Conservation (phyloP, 108 stramenopile species). For the Cylindrotheca closterium region DNA sequence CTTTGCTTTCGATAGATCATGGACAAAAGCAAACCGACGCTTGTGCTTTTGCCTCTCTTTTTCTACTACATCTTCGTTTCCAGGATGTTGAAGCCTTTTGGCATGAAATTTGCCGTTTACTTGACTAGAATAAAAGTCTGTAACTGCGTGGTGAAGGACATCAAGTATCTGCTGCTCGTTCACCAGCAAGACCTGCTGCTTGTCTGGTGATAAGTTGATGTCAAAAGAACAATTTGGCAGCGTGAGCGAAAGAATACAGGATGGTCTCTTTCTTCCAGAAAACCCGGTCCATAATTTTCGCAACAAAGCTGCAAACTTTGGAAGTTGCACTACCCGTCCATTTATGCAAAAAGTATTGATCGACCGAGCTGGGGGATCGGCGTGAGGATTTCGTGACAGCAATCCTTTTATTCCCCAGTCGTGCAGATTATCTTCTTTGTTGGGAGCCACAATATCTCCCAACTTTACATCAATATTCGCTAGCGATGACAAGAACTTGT, state of each 20-base stretch:
- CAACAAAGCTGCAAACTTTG: constrained; percentile 63
- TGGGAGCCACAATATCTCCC: not conserved
- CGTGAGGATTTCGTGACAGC: constrained; percentile 81
- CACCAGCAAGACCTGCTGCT: constrained; percentile 89
- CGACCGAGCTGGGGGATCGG: not conserved
- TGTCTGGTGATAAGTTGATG: constrained; percentile 96
- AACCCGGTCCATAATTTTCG: constrained; percentile 83
- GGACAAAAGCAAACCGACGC: constrained; percentile 51
- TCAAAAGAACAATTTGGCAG: constrained; percentile 87
- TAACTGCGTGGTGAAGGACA: constrained; percentile 44
- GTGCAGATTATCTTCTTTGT: constrained; percentile 7
- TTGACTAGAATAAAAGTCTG: constrained; percentile 54
- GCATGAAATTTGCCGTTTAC: constrained; percentile 60
- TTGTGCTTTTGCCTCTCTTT: constrained; percentile 32
- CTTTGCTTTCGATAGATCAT: constrained; percentile 38
- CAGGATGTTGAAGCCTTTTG: constrained; percentile 8
- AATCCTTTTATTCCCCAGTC: constrained; percentile 71
- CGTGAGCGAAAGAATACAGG: constrained; percentile 77
- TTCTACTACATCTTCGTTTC: constrained; percentile 11
- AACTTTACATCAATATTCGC: constrained; percentile 19
- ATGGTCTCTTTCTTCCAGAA: constrained; percentile 84
- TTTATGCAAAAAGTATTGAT: constrained; percentile 93
- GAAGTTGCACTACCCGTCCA: constrained; percentile 94
- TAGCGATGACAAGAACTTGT: constrained; percentile 55
- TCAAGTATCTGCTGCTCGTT: constrained; percentile 62